A percentile compares a stretch with the other conserved stretches of the same genome.
These are phyloP conservation scores for Rhododendron molle DNA, from an alignment of 148 eudicot species.

Conservation along the genomic window DNA sequence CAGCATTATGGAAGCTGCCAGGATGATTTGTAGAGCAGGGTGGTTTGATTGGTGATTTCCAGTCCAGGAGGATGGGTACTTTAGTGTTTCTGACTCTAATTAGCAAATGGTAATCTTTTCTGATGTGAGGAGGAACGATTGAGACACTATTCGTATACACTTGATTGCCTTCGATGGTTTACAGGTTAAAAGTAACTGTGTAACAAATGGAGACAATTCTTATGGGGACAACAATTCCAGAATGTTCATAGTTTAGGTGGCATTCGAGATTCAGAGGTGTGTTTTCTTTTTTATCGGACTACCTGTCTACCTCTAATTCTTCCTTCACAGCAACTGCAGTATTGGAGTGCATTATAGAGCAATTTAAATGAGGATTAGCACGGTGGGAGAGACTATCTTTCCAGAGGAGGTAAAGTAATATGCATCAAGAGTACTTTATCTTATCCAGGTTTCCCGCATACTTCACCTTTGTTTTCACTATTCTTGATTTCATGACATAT, in stretches of 20 bases:
- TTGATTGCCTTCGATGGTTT: neutral
- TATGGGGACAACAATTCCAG: neutral
- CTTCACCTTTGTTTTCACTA: neutral
- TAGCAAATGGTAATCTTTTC: neutral
- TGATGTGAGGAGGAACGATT: neutral
- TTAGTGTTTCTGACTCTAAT: neutral
- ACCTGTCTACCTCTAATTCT: neutral
- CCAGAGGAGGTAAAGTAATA: neutral
- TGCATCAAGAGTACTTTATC: neutral
- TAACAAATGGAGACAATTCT: neutral
- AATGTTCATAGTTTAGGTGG: neutral
- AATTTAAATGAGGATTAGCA: neutral
- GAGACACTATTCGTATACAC: neutral
- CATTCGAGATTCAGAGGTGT: neutral
- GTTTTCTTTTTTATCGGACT: neutral
- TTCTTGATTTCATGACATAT: neutral
- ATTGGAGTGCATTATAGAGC: neutral
- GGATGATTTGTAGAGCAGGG: neutral
- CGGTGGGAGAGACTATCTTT: neutral
- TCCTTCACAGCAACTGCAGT: neutral
- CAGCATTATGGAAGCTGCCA: neutral
- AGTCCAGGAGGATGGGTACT: neutral
- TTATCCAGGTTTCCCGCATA: neutral
- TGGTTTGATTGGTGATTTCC: neutral
- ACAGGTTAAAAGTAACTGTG: neutral